Evolutionary conservation across 73 alveolate species (phyloP).

Genomic region (Blepharisma stoltei): DNA sequence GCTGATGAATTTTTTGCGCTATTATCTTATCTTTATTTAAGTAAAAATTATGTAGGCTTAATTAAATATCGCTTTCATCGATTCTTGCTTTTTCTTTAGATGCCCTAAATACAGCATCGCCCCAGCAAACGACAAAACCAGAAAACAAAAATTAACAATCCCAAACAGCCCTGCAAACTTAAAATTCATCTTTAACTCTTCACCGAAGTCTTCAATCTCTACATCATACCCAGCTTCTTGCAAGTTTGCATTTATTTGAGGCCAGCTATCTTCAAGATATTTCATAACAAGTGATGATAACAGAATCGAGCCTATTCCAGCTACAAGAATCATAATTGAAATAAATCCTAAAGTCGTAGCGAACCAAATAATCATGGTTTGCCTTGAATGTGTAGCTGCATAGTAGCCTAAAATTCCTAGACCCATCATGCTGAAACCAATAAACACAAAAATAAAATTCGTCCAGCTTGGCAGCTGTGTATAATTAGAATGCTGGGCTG

Average conservation of each 20-base stretch:
- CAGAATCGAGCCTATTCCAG: slow-evolving; percentile 7
- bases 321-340: background rate
- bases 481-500: slow-evolving; percentile 21
- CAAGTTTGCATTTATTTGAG: background rate
- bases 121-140: slow-evolving; percentile 4
- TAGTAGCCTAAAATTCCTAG: slow-evolving; percentile 19
- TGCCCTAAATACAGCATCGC: background rate
- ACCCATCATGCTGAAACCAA: background rate
- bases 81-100: background rate
- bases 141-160: background rate
- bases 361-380: background rate
- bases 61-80: no score
- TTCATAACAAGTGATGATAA: background rate
- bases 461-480: slow-evolving; percentile 24
- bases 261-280: background rate
- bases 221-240: slow-evolving; percentile 20
- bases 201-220: background rate
- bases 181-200: background rate
- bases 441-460: background rate
- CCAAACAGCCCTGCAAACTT: slow-evolving; percentile 27
- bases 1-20: no score
- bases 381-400: background rate
- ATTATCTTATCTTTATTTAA: no score
- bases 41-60: no score
- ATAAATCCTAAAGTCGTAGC: background rate